Conservation (phyloP, 306 rosid genomes). For the Dalbergia oliveri region DNA sequence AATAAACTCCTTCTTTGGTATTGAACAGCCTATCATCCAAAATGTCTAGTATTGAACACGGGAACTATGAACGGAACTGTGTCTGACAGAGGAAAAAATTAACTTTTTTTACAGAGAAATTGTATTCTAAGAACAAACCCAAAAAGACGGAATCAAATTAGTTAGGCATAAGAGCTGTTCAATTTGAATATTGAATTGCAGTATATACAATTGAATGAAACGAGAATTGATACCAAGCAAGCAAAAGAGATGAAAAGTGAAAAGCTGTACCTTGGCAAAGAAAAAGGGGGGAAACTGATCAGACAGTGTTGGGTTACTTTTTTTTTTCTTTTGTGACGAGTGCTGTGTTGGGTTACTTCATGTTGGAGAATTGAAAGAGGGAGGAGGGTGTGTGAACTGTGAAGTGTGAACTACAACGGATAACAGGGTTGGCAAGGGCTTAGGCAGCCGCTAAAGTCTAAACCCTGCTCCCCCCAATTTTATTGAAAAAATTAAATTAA, state of each 20-base stretch:
- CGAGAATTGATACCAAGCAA: neutral
- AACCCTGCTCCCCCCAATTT: too few relatives aligned
- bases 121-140: neutral
- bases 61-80: neutral
- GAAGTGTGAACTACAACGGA: slow-evolving; percentile 3
- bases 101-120: neutral
- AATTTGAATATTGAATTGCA: neutral
- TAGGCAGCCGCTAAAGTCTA: too few relatives aligned
- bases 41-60: too few relatives aligned
- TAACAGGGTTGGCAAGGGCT: neutral
- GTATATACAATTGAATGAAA: slow-evolving; percentile 6
- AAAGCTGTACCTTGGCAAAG: neutral
- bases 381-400: neutral
- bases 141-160: slow-evolving; percentile 1
- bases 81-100: too few relatives aligned
- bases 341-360: neutral
- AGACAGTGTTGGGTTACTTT: neutral
- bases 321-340: too few relatives aligned
- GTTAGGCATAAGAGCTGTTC: neutral
- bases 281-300: slow-evolving; percentile 2
- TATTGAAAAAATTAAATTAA: too few relatives aligned
- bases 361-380: neutral
- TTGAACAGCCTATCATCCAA: too few relatives aligned
- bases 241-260: neutral
- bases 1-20: too few relatives aligned